Evolutionary conservation across 805 yeast species (phyloP).

Genomic region (Zygosaccharomyces pseudorouxii): DNA sequence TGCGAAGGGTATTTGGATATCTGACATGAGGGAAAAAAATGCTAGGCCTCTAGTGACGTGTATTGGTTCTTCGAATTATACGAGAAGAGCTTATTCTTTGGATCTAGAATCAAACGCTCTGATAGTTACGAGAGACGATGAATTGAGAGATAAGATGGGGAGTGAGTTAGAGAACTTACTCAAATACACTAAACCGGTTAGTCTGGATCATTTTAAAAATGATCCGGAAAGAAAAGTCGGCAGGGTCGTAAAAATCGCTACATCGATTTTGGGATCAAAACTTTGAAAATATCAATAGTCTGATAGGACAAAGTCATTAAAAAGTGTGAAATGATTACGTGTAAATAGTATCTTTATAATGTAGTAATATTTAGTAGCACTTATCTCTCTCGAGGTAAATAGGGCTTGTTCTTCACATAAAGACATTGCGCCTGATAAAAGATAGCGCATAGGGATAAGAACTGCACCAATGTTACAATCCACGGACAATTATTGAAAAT

Average conservation of each 20-base stretch:
- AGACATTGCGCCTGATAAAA: conserved; percentile 28
- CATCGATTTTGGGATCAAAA: conserved; percentile 57
- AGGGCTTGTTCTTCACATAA: conserved; percentile 22
- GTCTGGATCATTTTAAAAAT: conserved; percentile 55
- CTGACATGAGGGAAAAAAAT: conserved; percentile 38
- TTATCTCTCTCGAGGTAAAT: conserved; percentile 17
- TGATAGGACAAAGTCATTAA: background rate
- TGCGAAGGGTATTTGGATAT: conserved; percentile 92
- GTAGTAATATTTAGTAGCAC: background rate
- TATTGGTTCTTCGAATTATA: conserved; percentile 90
- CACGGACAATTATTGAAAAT: conserved; percentile 28
- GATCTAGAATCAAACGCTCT: conserved; percentile 89
- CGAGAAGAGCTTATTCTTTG: conserved; percentile 78
- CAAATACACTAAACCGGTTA: conserved; percentile 48
- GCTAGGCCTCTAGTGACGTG: conserved; percentile 65
- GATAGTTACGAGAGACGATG: conserved; percentile 62
- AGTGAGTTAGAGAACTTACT: conserved; percentile 60
- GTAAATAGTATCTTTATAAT: background rate
- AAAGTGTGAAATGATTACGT: background rate
- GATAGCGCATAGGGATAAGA: conserved; percentile 16
- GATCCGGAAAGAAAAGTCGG: conserved; percentile 59
- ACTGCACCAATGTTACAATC: conserved; percentile 16
- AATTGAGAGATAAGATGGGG: conserved; percentile 52
- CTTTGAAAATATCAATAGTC: conserved; percentile 21
- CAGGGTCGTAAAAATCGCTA: conserved; percentile 59